Conservation (phyloP, 441 rosid species). For the Corymbia calophylla region DNA sequence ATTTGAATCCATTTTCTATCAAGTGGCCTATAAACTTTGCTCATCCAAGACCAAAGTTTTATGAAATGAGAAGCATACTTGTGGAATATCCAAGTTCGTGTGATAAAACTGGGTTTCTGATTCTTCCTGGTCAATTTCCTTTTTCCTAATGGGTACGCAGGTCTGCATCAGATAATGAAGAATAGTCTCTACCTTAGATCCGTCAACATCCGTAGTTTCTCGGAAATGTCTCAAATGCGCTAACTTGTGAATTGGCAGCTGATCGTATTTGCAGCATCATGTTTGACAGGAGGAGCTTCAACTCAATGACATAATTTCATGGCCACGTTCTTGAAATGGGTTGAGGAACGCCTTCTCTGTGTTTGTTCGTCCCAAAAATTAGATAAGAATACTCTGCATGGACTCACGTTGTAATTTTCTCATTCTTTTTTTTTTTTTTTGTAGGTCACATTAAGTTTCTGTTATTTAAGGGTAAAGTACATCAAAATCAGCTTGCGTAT, state of each 20-base stretch:
- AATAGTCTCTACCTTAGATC: not conserved
- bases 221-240: not conserved
- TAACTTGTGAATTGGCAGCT: not conserved
- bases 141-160: not conserved
- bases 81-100: too few relatives aligned
- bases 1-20: too few relatives aligned
- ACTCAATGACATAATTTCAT: not conserved
- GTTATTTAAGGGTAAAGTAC: not conserved
- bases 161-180: not conserved
- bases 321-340: not conserved
- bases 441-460: not conserved
- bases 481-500: not conserved
- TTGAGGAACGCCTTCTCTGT: not conserved
- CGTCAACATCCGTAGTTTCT: not conserved
- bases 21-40: too few relatives aligned
- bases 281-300: not conserved
- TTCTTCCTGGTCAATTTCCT: not conserved
- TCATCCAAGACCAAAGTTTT: too few relatives aligned
- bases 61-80: too few relatives aligned
- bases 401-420: not conserved
- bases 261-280: not conserved
- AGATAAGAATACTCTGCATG: not conserved
- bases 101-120: not conserved
- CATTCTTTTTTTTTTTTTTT: too few relatives aligned
- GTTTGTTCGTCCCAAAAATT: not conserved